Conservation (phyloP, 805 yeast species). For the Candida andamanensis region DNA sequence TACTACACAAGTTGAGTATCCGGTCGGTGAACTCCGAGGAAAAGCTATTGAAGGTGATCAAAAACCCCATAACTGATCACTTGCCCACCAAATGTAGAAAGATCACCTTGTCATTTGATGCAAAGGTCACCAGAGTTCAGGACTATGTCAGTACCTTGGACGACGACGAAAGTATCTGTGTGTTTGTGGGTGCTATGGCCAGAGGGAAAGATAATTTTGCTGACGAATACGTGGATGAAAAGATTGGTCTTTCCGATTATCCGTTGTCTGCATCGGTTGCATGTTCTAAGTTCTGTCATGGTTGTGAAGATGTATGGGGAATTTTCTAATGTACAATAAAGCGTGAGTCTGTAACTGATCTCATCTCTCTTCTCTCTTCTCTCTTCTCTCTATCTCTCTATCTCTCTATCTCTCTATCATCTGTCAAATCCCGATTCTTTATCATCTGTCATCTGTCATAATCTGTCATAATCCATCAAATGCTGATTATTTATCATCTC, state of each 20-base stretch:
- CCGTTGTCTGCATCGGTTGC: slow-evolving; percentile 97
- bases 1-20: slow-evolving; percentile 86
- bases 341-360: slow-evolving; percentile 1
- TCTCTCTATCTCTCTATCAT: too few species aligned
- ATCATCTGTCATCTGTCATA: too few species aligned
- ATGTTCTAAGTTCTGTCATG: slow-evolving; percentile 96
- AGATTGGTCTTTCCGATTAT: slow-evolving; percentile 90
- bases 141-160: slow-evolving; percentile 79
- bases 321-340: slow-evolving; percentile 43
- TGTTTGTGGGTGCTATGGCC: slow-evolving; percentile 99
- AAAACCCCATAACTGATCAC: slow-evolving; percentile 96
- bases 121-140: slow-evolving; percentile 81
- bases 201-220: slow-evolving; percentile 97
- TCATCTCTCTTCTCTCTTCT: too few species aligned
- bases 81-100: slow-evolving; percentile 94
- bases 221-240: slow-evolving; percentile 94
- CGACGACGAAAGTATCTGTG: slow-evolving; percentile 91
- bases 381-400: too few species aligned
- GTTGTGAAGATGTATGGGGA: slow-evolving; percentile 97
- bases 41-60: slow-evolving; percentile 86
- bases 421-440: too few species aligned
- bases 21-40: slow-evolving; percentile 95
- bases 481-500: too few species aligned
- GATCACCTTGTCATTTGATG: slow-evolving; percentile 87
- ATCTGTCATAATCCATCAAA: too few species aligned